A percentile compares a stretch with the other conserved stretches of the same genome.
phyloP scores from a whole-genome alignment of 257 asterid genomes.

The Lycium barbarum region DNA sequence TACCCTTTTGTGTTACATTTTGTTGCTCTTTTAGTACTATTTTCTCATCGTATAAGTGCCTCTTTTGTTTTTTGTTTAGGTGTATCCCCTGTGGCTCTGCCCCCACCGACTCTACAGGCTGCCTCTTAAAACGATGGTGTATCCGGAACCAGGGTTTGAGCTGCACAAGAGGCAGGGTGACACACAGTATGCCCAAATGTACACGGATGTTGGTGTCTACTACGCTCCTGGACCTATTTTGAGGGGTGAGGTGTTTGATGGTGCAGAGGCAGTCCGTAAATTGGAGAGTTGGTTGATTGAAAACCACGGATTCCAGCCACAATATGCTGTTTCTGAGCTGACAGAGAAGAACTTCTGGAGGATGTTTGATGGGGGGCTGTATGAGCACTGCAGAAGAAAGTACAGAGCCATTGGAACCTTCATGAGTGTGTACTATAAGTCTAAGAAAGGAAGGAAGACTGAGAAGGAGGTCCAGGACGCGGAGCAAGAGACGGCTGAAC shows the following conservation, averaged over 20 bases:
- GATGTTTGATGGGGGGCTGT: slow-evolving; percentile 92
- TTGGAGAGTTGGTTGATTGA: slow-evolving; percentile 91
- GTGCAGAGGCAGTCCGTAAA: slow-evolving; percentile 72
- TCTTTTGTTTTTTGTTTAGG: slow-evolving; percentile 46
- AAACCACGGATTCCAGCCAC: slow-evolving; percentile 96
- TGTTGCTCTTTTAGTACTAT: background rate
- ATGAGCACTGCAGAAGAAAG: slow-evolving; percentile 83
- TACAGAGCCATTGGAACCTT: slow-evolving; percentile 87
- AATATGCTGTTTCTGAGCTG: slow-evolving; percentile 91
- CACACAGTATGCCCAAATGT: slow-evolving; percentile 87
- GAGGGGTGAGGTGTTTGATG: slow-evolving; percentile 92
- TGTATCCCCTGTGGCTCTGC: slow-evolving; percentile 98
- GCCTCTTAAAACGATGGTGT: slow-evolving; percentile 85
- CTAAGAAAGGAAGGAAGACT: slow-evolving; percentile 95
- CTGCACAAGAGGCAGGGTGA: slow-evolving; percentile 85
- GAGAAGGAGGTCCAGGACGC: slow-evolving; percentile 99
- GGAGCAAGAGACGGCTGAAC: slow-evolving; percentile 84
- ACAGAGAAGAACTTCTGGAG: slow-evolving; percentile 94
- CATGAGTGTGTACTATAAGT: slow-evolving; percentile 95
- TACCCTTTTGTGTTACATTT: background rate
- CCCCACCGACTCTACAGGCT: slow-evolving; percentile 88
- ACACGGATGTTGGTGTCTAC: slow-evolving; percentile 90
- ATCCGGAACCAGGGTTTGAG: slow-evolving; percentile 97
- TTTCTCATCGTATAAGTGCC: background rate
- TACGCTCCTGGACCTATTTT: slow-evolving; percentile 93